These are phyloP conservation scores for Zygosaccharomyces bisporus DNA, from an alignment of 805 yeast genomes.

Conservation along the genomic window DNA sequence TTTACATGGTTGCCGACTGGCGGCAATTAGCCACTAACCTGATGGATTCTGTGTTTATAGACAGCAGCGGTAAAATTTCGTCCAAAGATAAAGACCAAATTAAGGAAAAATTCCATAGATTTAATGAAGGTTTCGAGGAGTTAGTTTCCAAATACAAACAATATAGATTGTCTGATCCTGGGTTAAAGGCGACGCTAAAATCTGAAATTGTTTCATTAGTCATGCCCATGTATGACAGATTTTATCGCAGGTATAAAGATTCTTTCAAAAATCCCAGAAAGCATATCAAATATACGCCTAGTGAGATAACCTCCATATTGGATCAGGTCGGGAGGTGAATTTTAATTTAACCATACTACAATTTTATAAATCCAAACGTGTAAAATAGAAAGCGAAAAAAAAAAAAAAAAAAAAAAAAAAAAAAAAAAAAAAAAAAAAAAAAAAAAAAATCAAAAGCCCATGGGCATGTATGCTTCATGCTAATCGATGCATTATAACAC, in stretches of 20 bases:
- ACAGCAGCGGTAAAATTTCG: slow-evolving; percentile 45
- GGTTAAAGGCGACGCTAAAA: slow-evolving; percentile 57
- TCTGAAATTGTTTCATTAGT: slow-evolving; percentile 70
- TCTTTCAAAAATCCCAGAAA: slow-evolving; percentile 37
- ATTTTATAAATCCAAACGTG: not conserved
- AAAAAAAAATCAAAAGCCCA: not conserved
- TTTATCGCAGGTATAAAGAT: slow-evolving; percentile 59
- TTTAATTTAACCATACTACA: not conserved
- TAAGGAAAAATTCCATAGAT: slow-evolving; percentile 78
- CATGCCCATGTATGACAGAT: slow-evolving; percentile 78
- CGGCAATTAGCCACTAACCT: slow-evolving; percentile 68
- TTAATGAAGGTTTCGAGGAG: slow-evolving; percentile 80
- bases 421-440: not conserved
- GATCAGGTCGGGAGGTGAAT: slow-evolving; percentile 27
- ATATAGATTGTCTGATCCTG: slow-evolving; percentile 62
- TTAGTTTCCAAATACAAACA: slow-evolving; percentile 62
- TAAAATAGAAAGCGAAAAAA: not conserved
- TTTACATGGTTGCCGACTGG: slow-evolving; percentile 75
- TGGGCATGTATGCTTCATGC: not conserved
- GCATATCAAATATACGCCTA: slow-evolving; percentile 37
- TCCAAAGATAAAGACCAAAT: slow-evolving; percentile 77
- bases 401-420: not conserved
- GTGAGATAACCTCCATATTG: slow-evolving; percentile 28
- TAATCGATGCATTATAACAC: not conserved
- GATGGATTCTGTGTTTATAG: slow-evolving; percentile 69